Conservation (phyloP, 441 rosid genomes). For the Rhodomyrtus psidioides region DNA sequence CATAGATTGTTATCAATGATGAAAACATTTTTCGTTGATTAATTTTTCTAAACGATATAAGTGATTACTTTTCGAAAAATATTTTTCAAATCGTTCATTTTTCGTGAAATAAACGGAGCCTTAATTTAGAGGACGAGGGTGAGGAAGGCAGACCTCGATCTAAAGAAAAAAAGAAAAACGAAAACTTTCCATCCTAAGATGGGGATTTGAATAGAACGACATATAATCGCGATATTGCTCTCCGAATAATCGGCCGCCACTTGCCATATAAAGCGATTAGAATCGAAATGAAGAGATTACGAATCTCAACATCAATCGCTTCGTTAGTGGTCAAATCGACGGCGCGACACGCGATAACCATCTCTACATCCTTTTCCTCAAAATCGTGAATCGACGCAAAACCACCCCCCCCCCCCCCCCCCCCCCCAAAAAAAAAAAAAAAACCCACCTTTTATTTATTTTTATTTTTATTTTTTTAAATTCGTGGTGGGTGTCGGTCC, state of each 20-base stretch:
- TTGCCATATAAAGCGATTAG: background rate
- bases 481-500: background rate
- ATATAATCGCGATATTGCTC: background rate
- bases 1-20: too few species aligned
- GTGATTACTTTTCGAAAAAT: too few species aligned
- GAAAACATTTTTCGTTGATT: too few species aligned
- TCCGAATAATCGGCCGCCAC: too few species aligned
- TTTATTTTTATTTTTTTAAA: too few species aligned
- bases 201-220: accelerated
- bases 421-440: too few species aligned
- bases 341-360: background rate
- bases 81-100: too few species aligned
- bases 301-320: background rate
- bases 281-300: background rate
- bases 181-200: background rate
- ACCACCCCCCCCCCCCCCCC: too few species aligned
- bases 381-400: background rate
- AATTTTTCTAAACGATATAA: too few species aligned
- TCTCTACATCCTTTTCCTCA: background rate
- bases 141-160: accelerated
- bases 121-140: too few species aligned
- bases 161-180: background rate
- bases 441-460: too few species aligned
- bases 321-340: background rate
- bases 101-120: too few species aligned